Evolutionary conservation across 495 filamentous ascomycete species (phyloP).

Genomic region (Wilcoxina mikolae): DNA sequence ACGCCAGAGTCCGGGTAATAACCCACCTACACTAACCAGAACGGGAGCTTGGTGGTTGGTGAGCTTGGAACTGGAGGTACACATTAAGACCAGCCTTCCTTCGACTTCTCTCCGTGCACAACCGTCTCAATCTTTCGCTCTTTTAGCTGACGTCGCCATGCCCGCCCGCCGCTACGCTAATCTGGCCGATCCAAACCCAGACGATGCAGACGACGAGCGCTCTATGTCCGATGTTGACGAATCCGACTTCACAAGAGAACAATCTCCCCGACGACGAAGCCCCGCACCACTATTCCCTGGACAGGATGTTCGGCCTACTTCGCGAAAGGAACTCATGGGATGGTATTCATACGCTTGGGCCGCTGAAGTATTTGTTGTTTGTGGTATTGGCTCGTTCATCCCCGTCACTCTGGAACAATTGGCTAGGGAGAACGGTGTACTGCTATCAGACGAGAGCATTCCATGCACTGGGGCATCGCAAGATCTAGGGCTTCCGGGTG

Average conservation of each 20-base stretch:
- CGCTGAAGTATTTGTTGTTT: slow-evolving; percentile 94
- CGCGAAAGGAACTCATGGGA: slow-evolving; percentile 69
- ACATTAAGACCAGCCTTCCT: neutral
- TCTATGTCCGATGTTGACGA: slow-evolving; percentile 35
- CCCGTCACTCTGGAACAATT: slow-evolving; percentile 92
- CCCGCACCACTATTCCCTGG: slow-evolving; percentile 45
- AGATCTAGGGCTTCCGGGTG: slow-evolving; percentile 17
- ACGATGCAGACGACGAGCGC: slow-evolving; percentile 49
- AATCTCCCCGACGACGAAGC: slow-evolving; percentile 10
- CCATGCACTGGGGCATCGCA: slow-evolving; percentile 43
- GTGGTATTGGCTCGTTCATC: slow-evolving; percentile 85
- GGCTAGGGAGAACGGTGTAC: slow-evolving; percentile 73
- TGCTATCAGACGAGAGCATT: slow-evolving; percentile 55
- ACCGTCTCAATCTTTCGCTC: neutral
- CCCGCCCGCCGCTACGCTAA: neutral
- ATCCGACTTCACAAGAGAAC: slow-evolving; percentile 11
- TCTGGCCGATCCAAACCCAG: slow-evolving; percentile 11
- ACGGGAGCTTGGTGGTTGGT: neutral
- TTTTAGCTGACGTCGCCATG: neutral
- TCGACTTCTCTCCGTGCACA: neutral
- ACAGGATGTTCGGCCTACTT: slow-evolving; percentile 80
- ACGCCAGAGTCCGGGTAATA: neutral
- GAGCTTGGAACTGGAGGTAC: neutral
- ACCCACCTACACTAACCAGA: neutral
- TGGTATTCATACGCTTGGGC: slow-evolving; percentile 98